These are phyloP conservation scores for Paraconiothyrium brasiliense DNA, from an alignment of 2,329 filamentous ascomycete species.

Conservation along the genomic window DNA sequence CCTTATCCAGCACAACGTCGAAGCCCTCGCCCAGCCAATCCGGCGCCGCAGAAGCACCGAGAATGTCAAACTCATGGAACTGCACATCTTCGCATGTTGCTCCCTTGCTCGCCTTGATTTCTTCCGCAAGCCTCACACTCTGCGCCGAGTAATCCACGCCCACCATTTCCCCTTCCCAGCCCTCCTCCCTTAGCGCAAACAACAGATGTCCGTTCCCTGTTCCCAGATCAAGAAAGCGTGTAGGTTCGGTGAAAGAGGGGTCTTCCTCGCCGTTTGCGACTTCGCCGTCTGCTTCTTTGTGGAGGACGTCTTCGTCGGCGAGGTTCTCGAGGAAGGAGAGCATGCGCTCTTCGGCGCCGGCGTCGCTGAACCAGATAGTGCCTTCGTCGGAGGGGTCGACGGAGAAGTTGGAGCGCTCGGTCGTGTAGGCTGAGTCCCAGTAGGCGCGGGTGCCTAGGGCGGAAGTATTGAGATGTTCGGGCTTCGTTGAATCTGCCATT, in stretches of 20 bases:
- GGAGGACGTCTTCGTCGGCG: slow-evolving; percentile 57
- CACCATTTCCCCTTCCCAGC: slow-evolving; percentile 75
- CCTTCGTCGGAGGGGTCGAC: slow-evolving; percentile 80
- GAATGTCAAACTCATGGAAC: slow-evolving; percentile 65
- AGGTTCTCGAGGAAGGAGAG: slow-evolving; percentile 69
- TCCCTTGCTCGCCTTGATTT: slow-evolving; percentile 60
- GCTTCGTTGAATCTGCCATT: slow-evolving; percentile 31
- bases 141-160: slow-evolving; percentile 87
- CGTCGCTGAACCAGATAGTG: slow-evolving; percentile 96
- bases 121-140: slow-evolving; percentile 77
- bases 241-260: slow-evolving; percentile 29
- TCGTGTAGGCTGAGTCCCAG: slow-evolving; percentile 73
- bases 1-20: slow-evolving; percentile 96
- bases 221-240: slow-evolving; percentile 82
- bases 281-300: slow-evolving; percentile 36
- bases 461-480: slow-evolving; percentile 72
- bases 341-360: slow-evolving; percentile 84
- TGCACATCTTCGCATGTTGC: slow-evolving; percentile 48
- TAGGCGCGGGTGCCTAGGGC: slow-evolving; percentile 80
- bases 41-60: slow-evolving; percentile 50
- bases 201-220: slow-evolving; percentile 94
- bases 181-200: slow-evolving; percentile 76
- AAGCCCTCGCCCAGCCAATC: slow-evolving; percentile 74
- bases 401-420: slow-evolving; percentile 75
- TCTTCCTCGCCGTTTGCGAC: slow-evolving; percentile 20